Evolutionary conservation across 148 eudicot species (phyloP), one percentile per base, ranked within the genome.

Genomic region (Mesembryanthemum crystallinum): DNA sequence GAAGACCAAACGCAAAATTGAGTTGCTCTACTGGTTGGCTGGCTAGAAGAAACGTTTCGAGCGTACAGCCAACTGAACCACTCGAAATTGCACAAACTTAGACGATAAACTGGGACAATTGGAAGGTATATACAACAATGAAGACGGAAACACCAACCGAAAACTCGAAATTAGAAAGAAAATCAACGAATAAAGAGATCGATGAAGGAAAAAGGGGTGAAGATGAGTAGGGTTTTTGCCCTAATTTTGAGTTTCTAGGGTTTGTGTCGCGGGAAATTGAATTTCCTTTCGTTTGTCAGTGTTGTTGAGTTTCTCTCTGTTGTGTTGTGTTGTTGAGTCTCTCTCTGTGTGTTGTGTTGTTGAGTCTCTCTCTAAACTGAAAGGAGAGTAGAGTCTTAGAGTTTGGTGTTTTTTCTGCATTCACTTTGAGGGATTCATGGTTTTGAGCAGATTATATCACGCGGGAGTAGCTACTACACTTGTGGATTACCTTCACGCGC

Each of bases 401-500:
- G 49, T 13, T 45, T 8, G 0, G 49, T 8, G 14, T 45, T 1
- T 10, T 45, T 35, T 35, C 39, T 35, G 39, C 4, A 2, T 35
- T 35, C 4, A 6, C 39, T 35, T 35, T 35, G 39, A 3, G 24
- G 51, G 51, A 64, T 64, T 67, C 30, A 69, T 69, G 37, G 73
- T 69, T 69, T 47, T 51, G 59, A 69, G 73, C 12, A 51, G 73
- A 32, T 60, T 49, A 35, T 45, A 27, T 27, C 73, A 69, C 73
- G 73, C 60, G 73, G 73, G 73, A 69, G 59, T 18, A 20, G 54
- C 21, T 9, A 28, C 2, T 27, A 37, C 11, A 24, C 23, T 5
- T 27, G 14, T 69, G 58, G 39, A 28, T 69, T 69, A 47, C 5
- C 9, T 21, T 29, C 73, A 69, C 73, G 73, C 73, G 73, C 73